phyloP scores from a whole-genome alignment of 306 rosid genomes.

The Cucurbita maxima region DNA sequence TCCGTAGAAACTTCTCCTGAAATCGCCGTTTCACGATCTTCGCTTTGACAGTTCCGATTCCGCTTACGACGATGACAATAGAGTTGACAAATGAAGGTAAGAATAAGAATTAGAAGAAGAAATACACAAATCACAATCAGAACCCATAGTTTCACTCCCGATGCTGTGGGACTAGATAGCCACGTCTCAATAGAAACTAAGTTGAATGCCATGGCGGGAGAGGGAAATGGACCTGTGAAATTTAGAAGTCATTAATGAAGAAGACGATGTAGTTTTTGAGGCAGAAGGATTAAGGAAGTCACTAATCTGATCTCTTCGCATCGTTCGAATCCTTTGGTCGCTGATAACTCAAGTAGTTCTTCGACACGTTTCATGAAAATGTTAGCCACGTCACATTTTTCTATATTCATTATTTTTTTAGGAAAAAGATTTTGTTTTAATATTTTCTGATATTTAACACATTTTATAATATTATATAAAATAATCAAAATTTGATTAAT shows the following conservation, averaged over 20 bases:
- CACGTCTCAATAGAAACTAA: neutral
- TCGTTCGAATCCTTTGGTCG: neutral
- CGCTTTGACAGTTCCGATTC: neutral
- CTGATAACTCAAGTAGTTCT: conserved; percentile 13
- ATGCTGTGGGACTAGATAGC: conserved; percentile 16
- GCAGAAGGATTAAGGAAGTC: neutral
- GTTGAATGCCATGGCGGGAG: neutral
- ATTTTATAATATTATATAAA: no score
- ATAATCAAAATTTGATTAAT: no score
- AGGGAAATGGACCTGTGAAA: neutral
- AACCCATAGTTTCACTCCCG: conserved; percentile 33
- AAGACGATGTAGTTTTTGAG: neutral
- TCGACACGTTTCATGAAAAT: no score
- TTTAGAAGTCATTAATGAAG: neutral
- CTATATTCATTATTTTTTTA: neutral
- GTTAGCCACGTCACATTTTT: neutral
- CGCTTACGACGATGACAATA: conserved; percentile 7
- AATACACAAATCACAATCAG: conserved; percentile 12
- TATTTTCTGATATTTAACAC: no score
- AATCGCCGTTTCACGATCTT: neutral
- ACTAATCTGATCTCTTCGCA: neutral
- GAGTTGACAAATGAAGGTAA: conserved; percentile 5
- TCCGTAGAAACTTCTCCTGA: neutral
- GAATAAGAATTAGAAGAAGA: neutral
- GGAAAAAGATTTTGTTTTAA: no score